Evolutionary conservation across 495 filamentous ascomycete genomes (phyloP), one percentile per base, ranked within the genome.

Genomic region (Lophium mytilinum): DNA sequence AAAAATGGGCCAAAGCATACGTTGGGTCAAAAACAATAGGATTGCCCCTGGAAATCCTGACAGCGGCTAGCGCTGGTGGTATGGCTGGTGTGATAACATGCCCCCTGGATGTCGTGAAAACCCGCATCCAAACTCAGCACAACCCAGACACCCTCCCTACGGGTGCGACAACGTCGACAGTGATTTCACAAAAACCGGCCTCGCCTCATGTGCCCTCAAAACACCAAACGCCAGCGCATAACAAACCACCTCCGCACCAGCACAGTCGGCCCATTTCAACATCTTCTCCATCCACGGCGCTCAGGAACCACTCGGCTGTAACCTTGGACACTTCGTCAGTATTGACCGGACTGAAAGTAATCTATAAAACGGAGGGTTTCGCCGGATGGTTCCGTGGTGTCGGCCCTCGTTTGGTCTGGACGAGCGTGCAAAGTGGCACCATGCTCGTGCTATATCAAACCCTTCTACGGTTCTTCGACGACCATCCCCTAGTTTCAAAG

Each of bases 391-490:
- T 98, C 70, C 82, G 94, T 37, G 93, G 93, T 11, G 93, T 98
- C 36, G 93, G 90, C 5, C 93, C 93, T 9, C 82, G 93, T 35
- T 83, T 83, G 53, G 89, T 96, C n/a, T 98, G 93, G 93, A 97
- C 93, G 47, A 94, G 89, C 68, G 87, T 96, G 48, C 93, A 98
- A 73, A 93, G 88, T 66, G 88, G 92, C 21, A 95, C 90, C 49
- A 98, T 98, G 93, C 73, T 98, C 64, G 89, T 98, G 53, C 75
- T 96, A 71, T 98, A 98, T 70, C 94, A 97, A 72, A 84, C 81
- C 54, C 74, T 98, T 49, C 69, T 97, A 65, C 84, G 86, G 67
- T 80, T 82, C 74, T 75, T 96, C 62, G 87, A 89, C 51, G 57
- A 69, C 9, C 74, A 73, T 53, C 66, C 76, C 18, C 53, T 68